These are phyloP conservation scores for Dimargaris xerosporica DNA, from an alignment of 192 early-diverging fungal genomes.

Conservation along the genomic window DNA sequence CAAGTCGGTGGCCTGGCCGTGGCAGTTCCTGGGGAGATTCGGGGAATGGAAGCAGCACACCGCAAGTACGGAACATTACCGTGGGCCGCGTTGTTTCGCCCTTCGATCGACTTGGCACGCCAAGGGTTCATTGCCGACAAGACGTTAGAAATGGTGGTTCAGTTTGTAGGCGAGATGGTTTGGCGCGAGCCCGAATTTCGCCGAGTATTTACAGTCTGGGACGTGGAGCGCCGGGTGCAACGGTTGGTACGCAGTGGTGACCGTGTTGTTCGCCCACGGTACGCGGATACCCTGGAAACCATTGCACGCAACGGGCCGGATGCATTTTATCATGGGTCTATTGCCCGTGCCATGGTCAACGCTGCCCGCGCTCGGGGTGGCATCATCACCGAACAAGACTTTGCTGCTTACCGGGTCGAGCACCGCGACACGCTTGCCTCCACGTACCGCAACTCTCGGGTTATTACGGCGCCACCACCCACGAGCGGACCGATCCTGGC, in stretches of 20 bases:
- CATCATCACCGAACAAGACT: constrained; percentile 59
- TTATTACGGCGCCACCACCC: constrained; percentile 55
- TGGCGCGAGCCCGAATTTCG: constrained; percentile 24
- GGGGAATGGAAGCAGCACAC: constrained; percentile 71
- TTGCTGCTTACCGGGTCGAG: constrained; percentile 45
- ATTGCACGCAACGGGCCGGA: constrained; percentile 44
- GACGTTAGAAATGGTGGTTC: constrained; percentile 28
- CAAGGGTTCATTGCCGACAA: constrained; percentile 52
- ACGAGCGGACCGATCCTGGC: constrained; percentile 73
- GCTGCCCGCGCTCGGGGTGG: constrained; percentile 49
- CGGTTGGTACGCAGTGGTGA: constrained; percentile 37
- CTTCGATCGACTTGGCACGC: constrained; percentile 54
- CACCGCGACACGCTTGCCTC: constrained; percentile 41
- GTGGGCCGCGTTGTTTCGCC: constrained; percentile 66
- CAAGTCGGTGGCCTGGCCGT: constrained; percentile 55
- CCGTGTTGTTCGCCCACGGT: constrained; percentile 34
- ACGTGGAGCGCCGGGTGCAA: constrained; percentile 12
- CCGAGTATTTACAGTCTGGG: constrained; percentile 41
- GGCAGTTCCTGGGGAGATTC: constrained; percentile 78
- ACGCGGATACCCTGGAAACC: constrained; percentile 44
- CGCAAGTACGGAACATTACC: constrained; percentile 62
- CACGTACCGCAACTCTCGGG: constrained; percentile 63
- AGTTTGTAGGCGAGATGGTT: constrained; percentile 14
- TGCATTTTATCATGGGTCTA: constrained; percentile 38
- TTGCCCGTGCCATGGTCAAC: constrained; percentile 54